Percentiles rank a stretch among this genome's conserved stretches.
phyloP scores from a whole-genome alignment of 352 stramenopile species.

The Pythium sp. region DNA sequence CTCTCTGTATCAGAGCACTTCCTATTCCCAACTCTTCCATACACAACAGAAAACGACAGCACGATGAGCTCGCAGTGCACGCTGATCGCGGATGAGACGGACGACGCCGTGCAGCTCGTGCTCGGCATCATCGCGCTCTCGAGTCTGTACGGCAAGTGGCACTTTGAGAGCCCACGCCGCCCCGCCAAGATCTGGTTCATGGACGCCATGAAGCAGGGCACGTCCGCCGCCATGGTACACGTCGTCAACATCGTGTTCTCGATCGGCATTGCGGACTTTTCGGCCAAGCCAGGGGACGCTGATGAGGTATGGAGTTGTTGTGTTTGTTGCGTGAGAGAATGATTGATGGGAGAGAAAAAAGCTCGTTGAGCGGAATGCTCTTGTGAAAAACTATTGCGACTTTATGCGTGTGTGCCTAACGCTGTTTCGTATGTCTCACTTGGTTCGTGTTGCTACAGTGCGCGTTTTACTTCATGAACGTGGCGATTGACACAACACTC shows the following conservation, averaged over 20 bases:
- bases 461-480: conserved; percentile 87
- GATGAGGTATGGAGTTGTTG: conserved; percentile 47
- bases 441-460: conserved; percentile 33
- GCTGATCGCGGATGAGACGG: conserved; percentile 64
- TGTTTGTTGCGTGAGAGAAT: neutral
- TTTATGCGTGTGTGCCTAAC: neutral
- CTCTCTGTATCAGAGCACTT: neutral
- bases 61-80: conserved; percentile 50
- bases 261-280: conserved; percentile 67
- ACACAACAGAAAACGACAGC: neutral
- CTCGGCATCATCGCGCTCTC: conserved; percentile 76
- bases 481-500: conserved; percentile 80
- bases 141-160: conserved; percentile 76
- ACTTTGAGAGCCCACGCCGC: conserved; percentile 61
- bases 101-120: conserved; percentile 73
- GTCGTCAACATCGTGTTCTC: conserved; percentile 78
- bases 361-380: neutral
- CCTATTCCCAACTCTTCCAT: neutral
- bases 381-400: too few species aligned
- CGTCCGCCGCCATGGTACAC: conserved; percentile 74
- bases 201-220: conserved; percentile 83
- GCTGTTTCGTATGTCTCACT: neutral
- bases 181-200: conserved; percentile 77
- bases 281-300: conserved; percentile 40
- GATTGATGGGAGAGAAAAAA: neutral